Conservation (phyloP, 2,329 filamentous ascomycete genomes). For the Curvularia hawaiiensis region DNA sequence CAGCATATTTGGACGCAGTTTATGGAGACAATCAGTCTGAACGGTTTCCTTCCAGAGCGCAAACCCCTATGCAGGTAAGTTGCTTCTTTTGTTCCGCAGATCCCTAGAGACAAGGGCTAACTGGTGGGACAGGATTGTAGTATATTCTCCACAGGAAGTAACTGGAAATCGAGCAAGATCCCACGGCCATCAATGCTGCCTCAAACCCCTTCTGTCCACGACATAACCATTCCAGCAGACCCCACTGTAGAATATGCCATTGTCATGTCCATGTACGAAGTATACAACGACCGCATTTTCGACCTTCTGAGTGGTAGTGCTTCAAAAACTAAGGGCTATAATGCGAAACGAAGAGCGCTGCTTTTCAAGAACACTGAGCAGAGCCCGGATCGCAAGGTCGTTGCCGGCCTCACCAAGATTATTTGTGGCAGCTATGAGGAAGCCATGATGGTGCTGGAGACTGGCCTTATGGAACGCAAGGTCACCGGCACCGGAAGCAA, state of each 20-base stretch:
- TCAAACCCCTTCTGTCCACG: slow-evolving; percentile 74
- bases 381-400: slow-evolving; percentile 90
- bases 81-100: slow-evolving; percentile 21
- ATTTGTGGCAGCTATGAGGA: slow-evolving; percentile 83
- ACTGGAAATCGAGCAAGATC: slow-evolving; percentile 60
- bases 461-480: slow-evolving; percentile 82
- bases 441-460: slow-evolving; percentile 86
- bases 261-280: slow-evolving; percentile 96
- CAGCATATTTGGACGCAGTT: slow-evolving; percentile 77
- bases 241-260: slow-evolving; percentile 80
- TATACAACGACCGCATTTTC: slow-evolving; percentile 98
- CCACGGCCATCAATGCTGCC: slow-evolving; percentile 75
- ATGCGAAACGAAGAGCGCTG: slow-evolving; percentile 72
- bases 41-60: slow-evolving; percentile 51
- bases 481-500: slow-evolving; percentile 93
- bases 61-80: slow-evolving; percentile 55
- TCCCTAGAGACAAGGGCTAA: slow-evolving; percentile 33
- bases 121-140: slow-evolving; percentile 57
- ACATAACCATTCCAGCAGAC: slow-evolving; percentile 70
- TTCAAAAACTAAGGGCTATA: slow-evolving; percentile 59
- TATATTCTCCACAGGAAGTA: slow-evolving; percentile 62
- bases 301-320: slow-evolving; percentile 76
- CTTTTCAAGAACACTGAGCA: slow-evolving; percentile 91
- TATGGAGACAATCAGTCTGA: slow-evolving; percentile 71
- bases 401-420: slow-evolving; percentile 88